Percentiles rank a stretch among this genome's conserved stretches.
Evolutionary conservation across 2,329 filamentous ascomycete species (phyloP).

Genomic region (Akanthomyces dipterigenus): DNA sequence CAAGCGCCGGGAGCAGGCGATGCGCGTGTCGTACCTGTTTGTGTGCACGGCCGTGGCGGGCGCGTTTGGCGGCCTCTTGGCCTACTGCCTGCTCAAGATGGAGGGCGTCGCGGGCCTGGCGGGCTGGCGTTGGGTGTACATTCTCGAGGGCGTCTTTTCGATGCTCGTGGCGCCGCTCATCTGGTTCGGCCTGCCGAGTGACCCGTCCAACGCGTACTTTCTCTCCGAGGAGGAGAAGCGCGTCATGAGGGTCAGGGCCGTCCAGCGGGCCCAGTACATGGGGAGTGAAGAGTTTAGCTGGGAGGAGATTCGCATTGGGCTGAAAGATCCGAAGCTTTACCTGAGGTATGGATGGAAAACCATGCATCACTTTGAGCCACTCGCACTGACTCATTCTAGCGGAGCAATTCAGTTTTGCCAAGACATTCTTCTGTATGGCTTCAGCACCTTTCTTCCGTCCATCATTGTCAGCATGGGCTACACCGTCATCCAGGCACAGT

Average conservation of each 20-base stretch:
- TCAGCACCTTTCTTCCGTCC: conserved; percentile 50
- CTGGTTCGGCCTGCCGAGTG: conserved; percentile 41
- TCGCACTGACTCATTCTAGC: conserved; percentile 1
- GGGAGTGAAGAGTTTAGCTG: conserved; percentile 42
- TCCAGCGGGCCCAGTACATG: conserved; percentile 40
- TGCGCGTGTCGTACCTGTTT: conserved; percentile 41
- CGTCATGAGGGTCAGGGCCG: conserved; percentile 42
- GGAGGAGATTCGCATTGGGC: conserved; percentile 40
- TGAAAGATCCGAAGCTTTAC: conserved; percentile 45
- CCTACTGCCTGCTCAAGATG: conserved; percentile 43
- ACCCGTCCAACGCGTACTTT: conserved; percentile 41
- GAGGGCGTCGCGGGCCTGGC: conserved; percentile 36
- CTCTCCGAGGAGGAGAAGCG: conserved; percentile 39
- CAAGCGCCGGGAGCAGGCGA: conserved; percentile 45
- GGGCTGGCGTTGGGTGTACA: conserved; percentile 45
- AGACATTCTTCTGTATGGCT: conserved; percentile 48
- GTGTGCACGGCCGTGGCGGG: conserved; percentile 45
- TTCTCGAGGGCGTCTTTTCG: conserved; percentile 42
- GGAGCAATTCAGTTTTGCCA: conserved; percentile 44
- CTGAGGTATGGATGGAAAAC: conserved; percentile 28
- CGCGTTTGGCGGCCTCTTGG: conserved; percentile 33
- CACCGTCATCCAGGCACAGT: conserved; percentile 42
- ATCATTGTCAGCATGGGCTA: conserved; percentile 49
- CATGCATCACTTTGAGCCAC: neutral
- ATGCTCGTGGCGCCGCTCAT: conserved; percentile 34